Evolutionary conservation across 768 basidiomycete genomes (phyloP).

Genomic region (Coprinellus aureogranulatus): DNA sequence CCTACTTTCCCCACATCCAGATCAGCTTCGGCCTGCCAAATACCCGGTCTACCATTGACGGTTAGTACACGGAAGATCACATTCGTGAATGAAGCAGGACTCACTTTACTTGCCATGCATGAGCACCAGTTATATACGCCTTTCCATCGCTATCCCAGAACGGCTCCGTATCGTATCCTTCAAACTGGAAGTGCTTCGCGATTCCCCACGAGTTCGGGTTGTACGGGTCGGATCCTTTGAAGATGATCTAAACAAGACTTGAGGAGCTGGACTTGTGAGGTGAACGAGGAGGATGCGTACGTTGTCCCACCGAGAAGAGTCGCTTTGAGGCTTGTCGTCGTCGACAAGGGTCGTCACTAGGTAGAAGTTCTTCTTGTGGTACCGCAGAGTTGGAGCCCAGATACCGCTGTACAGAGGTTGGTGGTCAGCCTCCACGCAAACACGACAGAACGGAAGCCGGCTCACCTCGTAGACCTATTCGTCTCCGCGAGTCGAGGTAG

Average conservation of each 20-base stretch:
- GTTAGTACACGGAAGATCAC: neutral
- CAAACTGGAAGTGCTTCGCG: slow-evolving; percentile 29
- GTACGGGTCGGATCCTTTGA: slow-evolving; percentile 21
- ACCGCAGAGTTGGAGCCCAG: slow-evolving; percentile 24
- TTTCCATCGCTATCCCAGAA: slow-evolving; percentile 32
- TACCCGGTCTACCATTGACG: slow-evolving; percentile 18
- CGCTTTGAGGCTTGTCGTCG: slow-evolving; percentile 18
- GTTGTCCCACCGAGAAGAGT: slow-evolving; percentile 24
- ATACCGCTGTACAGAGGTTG: slow-evolving; percentile 18
- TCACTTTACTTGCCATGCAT: slow-evolving; percentile 21
- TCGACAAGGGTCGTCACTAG: slow-evolving; percentile 24
- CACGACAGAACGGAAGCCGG: neutral
- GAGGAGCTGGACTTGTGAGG: neutral
- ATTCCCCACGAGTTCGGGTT: slow-evolving; percentile 25
- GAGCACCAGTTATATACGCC: slow-evolving; percentile 28
- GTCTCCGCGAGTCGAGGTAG: slow-evolving; percentile 16
- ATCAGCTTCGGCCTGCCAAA: slow-evolving; percentile 20
- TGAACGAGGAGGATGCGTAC: slow-evolving; percentile 5
- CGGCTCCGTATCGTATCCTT: slow-evolving; percentile 31
- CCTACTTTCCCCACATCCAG: slow-evolving; percentile 21
- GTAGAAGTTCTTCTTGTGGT: slow-evolving; percentile 21
- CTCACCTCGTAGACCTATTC: slow-evolving; percentile 15
- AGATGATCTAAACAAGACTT: slow-evolving; percentile 13
- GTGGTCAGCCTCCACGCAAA: neutral
- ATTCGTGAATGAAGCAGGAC: neutral